Base-by-base conservation (phyloP, 164 flowering plant species). In the Sextonia rubra region DNA sequence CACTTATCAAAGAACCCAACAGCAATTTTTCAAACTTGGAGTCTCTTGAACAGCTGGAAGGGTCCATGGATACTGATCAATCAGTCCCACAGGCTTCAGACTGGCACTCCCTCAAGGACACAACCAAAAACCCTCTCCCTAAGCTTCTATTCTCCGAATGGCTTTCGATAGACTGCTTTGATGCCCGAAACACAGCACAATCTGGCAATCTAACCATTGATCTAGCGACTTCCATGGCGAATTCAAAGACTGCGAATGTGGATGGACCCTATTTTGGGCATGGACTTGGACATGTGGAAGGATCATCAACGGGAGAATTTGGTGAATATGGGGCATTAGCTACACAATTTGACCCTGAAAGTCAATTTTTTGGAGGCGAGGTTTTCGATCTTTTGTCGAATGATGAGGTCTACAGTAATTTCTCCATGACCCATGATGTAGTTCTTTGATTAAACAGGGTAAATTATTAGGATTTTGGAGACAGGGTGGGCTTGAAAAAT, bases 141-240 rank as follows among this genome's bases (percentile, higher is more conserved):
- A 91, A 82, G 82, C 75, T 89, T 6, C 66, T 90, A 12, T 92
- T 92, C 62, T 77, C 97, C 0, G 97, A 90, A 64, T 92, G 97
- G 97, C 79, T 90, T 4, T 76, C 83, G 0, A 60, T 69, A 9
- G 83, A 86, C 30, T 65, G 77, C 44, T 75, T 72, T 56, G 58
- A 74, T 1, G 49, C 58, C 23, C 74, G 71, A 71, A 37, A 56
- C 48, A 32, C 58, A 15, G 1, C 66, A 0, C 60, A 56, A 69
- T 73, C 78, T 1, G 64, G 71, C 3, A 73, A 79, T 37, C 27
- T 47, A 1, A 14, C 12, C 23, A 61, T 32, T 60, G 74, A 79
- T 37, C 27, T 52, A 1, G 14, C 17, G 20, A 64, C 26, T 55
- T 60, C 72, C 8, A 66, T 65, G 47, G 60, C 71, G 12, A 71